phyloP scores from a whole-genome alignment of 331 rosid species.

The Rhamnella rubrinervis region DNA sequence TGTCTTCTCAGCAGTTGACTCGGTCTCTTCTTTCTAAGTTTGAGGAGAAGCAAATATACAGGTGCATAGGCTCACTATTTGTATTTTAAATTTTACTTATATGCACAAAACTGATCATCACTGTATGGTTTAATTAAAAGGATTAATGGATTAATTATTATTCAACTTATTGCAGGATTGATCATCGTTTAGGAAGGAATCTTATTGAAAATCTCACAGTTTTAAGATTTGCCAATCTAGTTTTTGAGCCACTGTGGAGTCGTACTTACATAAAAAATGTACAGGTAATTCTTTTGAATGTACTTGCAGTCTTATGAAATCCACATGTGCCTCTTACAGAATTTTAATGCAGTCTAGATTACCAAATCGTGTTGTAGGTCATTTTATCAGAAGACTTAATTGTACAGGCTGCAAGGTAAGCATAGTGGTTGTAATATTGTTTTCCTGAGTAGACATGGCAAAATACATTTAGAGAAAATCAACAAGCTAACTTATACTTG shows the following conservation, averaged over 20 bases:
- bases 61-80: conserved; percentile 41
- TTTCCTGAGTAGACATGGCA: conserved; percentile 20
- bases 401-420: conserved; percentile 71
- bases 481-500: background rate
- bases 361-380: conserved; percentile 44
- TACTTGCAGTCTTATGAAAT: background rate
- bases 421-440: conserved; percentile 27
- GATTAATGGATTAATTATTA: background rate
- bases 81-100: conserved; percentile 10
- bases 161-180: conserved; percentile 66
- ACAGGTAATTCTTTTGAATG: conserved; percentile 46
- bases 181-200: conserved; percentile 92
- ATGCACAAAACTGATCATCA: conserved; percentile 2
- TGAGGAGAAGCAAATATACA: conserved; percentile 82
- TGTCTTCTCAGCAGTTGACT: conserved; percentile 71
- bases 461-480: background rate
- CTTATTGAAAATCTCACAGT: conserved; percentile 93
- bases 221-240: conserved; percentile 88
- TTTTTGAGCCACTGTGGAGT: conserved; percentile 90
- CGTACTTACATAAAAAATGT: conserved; percentile 72
- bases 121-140: background rate
- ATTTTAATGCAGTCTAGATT: background rate
- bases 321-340: conserved; percentile 3
- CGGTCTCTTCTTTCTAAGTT: conserved; percentile 79
- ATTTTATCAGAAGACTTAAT: conserved; percentile 73